phyloP scores from a whole-genome alignment of 2,329 filamentous ascomycete genomes.

The Fusarium setosum region DNA sequence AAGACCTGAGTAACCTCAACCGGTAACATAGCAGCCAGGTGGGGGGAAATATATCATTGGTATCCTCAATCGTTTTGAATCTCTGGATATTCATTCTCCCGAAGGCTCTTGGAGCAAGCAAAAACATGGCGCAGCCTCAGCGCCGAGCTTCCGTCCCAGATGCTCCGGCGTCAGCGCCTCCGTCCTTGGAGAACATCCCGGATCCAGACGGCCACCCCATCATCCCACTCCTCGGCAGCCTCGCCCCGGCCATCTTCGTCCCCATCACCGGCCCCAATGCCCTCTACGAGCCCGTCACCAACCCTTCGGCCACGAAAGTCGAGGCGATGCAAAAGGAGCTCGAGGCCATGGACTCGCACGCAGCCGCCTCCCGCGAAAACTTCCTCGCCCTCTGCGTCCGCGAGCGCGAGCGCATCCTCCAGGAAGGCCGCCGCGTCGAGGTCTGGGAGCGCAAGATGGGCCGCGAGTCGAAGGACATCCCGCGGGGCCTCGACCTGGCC shows the following conservation, averaged over 20 bases:
- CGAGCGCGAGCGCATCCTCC: constrained; percentile 47
- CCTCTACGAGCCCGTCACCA: constrained; percentile 1
- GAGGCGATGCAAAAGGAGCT: constrained; percentile 38
- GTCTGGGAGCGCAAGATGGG: background rate
- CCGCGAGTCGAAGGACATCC: background rate
- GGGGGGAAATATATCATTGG: background rate
- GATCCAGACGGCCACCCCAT: constrained; percentile 25
- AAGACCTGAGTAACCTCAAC: background rate
- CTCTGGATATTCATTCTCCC: background rate
- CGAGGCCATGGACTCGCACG: constrained; percentile 40
- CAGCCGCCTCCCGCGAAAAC: constrained; percentile 44
- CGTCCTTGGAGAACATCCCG: background rate
- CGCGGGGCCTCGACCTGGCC: constrained; percentile 7
- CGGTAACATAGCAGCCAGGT: background rate
- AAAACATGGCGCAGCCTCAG: constrained; percentile 25
- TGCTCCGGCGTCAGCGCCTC: background rate
- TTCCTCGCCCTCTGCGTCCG: constrained; percentile 44
- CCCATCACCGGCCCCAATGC: constrained; percentile 38
- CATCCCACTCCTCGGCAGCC: constrained; percentile 11
- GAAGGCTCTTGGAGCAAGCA: background rate
- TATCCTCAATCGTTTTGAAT: background rate
- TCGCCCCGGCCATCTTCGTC: constrained; percentile 45
- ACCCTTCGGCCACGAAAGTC: constrained; percentile 18
- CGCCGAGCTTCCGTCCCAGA: background rate
- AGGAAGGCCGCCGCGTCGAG: constrained; percentile 34